phyloP scores from a whole-genome alignment of 495 filamentous ascomycete genomes.

The Schizothecium vesticola region DNA sequence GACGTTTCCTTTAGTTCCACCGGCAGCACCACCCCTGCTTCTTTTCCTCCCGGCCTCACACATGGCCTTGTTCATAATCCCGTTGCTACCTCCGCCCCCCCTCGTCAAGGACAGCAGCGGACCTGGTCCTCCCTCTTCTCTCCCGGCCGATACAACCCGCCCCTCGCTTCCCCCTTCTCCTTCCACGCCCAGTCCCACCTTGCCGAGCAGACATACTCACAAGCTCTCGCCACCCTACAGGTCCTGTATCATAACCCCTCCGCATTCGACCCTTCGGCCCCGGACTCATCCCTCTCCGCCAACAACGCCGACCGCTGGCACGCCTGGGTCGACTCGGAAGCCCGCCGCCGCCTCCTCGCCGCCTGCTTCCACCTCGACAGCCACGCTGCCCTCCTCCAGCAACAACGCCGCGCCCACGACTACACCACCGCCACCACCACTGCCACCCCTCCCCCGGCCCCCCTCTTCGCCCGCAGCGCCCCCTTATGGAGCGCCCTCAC shows the following conservation, averaged over 20 bases:
- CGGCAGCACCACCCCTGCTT: not conserved
- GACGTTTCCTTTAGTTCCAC: slow-evolving; percentile 5
- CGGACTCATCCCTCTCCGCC: slow-evolving; percentile 25
- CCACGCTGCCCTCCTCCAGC: slow-evolving; percentile 46
- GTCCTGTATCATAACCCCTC: slow-evolving; percentile 28
- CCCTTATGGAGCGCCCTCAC: slow-evolving; percentile 38
- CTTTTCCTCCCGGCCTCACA: slow-evolving; percentile 14
- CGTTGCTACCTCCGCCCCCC: slow-evolving; percentile 7
- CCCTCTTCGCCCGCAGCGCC: slow-evolving; percentile 32
- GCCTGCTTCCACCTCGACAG: slow-evolving; percentile 48
- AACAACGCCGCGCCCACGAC: slow-evolving; percentile 36
- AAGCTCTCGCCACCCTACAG: slow-evolving; percentile 38
- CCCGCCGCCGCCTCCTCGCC: slow-evolving; percentile 44
- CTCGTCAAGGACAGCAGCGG: slow-evolving; percentile 10
- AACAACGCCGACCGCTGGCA: slow-evolving; percentile 35
- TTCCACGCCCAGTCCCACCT: slow-evolving; percentile 18
- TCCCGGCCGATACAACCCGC: slow-evolving; percentile 15
- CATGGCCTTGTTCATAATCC: slow-evolving; percentile 9
- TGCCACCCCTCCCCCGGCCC: slow-evolving; percentile 30
- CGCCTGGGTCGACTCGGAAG: slow-evolving; percentile 44
- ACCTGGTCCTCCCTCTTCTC: slow-evolving; percentile 30
- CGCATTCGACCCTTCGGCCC: slow-evolving; percentile 20
- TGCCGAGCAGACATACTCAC: slow-evolving; percentile 41
- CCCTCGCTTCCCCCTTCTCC: slow-evolving; percentile 15
- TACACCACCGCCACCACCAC: slow-evolving; percentile 23